Percentiles rank a stretch among this genome's conserved stretches.
These are phyloP conservation scores for Staphylotrichum longicolle DNA, from an alignment of 495 filamentous ascomycete genomes.

Conservation along the genomic window DNA sequence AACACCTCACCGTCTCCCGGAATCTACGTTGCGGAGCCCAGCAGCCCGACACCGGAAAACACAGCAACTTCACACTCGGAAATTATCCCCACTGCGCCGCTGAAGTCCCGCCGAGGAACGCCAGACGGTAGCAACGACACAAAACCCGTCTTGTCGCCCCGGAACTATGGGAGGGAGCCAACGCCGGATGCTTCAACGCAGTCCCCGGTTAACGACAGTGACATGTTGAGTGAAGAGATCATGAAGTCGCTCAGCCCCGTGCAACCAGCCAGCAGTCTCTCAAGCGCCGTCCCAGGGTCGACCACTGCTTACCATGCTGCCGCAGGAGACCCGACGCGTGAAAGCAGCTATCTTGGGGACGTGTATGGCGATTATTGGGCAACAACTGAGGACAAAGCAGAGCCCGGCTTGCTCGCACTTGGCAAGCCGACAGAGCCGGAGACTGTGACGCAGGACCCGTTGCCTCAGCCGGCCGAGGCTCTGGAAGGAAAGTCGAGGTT, in stretches of 20 bases:
- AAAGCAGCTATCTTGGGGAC: constrained; percentile 47
- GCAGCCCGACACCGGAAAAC: constrained; percentile 24
- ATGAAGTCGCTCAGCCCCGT: constrained; percentile 67
- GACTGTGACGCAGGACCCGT: not conserved
- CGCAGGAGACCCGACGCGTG: constrained; percentile 30
- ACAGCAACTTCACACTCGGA: constrained; percentile 22
- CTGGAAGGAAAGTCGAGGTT: not conserved
- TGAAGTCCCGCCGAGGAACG: constrained; percentile 43
- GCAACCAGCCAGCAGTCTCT: constrained; percentile 14
- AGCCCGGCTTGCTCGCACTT: not conserved
- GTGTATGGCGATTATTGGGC: constrained; percentile 48
- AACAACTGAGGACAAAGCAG: constrained; percentile 29
- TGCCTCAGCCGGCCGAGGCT: not conserved
- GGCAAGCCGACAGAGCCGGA: constrained; percentile 6
- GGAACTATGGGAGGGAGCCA: constrained; percentile 50
- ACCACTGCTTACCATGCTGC: constrained; percentile 30
- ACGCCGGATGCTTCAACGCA: constrained; percentile 55
- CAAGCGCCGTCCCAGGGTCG: constrained; percentile 12
- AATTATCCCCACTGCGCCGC: constrained; percentile 48
- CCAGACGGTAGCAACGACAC: constrained; percentile 17
- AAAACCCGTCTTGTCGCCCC: constrained; percentile 30
- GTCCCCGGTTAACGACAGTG: constrained; percentile 67
- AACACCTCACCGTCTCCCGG: not conserved
- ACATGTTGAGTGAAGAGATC: constrained; percentile 76
- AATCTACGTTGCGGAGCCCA: not conserved